Conservation (phyloP, 805 yeast genomes). For the Pichia californica region DNA sequence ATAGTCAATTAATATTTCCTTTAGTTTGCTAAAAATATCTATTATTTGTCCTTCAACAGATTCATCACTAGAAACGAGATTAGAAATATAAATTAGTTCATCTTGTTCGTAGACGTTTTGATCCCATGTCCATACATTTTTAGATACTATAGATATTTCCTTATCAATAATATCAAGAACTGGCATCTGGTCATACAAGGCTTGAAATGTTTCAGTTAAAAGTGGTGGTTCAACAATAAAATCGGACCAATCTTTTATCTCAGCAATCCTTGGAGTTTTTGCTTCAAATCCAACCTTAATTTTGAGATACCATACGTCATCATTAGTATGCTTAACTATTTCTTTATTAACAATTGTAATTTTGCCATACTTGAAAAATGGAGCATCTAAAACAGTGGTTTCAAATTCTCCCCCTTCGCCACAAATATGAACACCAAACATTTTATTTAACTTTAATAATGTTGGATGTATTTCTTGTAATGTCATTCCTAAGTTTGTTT, state of each 20-base stretch:
- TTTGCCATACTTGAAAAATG: slow-evolving; percentile 58
- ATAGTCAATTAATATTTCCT: slow-evolving; percentile 26
- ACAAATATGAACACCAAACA: slow-evolving; percentile 85
- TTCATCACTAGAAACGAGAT: slow-evolving; percentile 29
- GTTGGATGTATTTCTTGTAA: slow-evolving; percentile 56
- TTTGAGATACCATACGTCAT: slow-evolving; percentile 65
- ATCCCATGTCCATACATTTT: slow-evolving; percentile 1
- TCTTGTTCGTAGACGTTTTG: slow-evolving; percentile 19
- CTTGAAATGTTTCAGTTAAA: slow-evolving; percentile 35
- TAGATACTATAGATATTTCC: too few species aligned
- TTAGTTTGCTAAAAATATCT: slow-evolving; percentile 44
- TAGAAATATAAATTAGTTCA: slow-evolving; percentile 37
- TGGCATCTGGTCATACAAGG: slow-evolving; percentile 9
- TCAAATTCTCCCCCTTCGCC: slow-evolving; percentile 99
- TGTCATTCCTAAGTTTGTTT: slow-evolving; percentile 60
- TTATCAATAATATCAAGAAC: background rate
- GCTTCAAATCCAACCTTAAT: slow-evolving; percentile 44
- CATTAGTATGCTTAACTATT: slow-evolving; percentile 44
- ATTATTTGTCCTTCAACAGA: slow-evolving; percentile 38
- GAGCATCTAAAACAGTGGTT: slow-evolving; percentile 85
- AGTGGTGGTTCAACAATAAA: slow-evolving; percentile 31
- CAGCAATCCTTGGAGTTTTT: background rate
- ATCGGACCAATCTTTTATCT: slow-evolving; percentile 10
- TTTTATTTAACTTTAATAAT: slow-evolving; percentile 47
- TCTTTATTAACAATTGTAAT: slow-evolving; percentile 36